Evolutionary conservation across 305 asterid species (phyloP), one percentile per base, ranked within the genome.

Genomic region (Petunia hybrid): DNA sequence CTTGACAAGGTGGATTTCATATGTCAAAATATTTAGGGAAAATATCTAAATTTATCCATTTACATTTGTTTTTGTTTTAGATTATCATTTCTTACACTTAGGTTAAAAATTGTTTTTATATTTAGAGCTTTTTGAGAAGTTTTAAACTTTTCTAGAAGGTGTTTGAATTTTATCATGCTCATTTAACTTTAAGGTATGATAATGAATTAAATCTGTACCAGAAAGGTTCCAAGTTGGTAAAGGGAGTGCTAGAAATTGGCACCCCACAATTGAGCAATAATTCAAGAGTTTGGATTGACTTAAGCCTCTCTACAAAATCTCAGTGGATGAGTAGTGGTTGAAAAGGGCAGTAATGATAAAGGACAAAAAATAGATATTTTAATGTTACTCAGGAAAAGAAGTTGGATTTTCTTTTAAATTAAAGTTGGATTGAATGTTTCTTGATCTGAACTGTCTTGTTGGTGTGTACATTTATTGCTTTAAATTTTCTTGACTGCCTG

Each of bases 251-350:
- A 80, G 86, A 82, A 85, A 80, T 81, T 77, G 76, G 68, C 35
- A 60, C 8, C 81, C 79, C 79, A 81, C 60, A 59, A 46, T 78
- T 80, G 87, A 70, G 80, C 86, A 83, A 86, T 82, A 79, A 80
- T 77, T 80, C 81, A 56, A 83, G 86, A 80, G 42, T 61, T 75
- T 68, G 67, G 74, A 65, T 85, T 89, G 94, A 91, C 91, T 91
- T 78, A 76, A 12, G 16, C 66, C 36, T 82, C 63, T 81, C 76
- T 48, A 70, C 63, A 61, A 87, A 82, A 86, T 88, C 91, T 90
- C 73, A 89, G 97, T 90, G 93, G 94, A 82, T 85, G 82, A 80
- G 85, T 31, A 83, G 90, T 92, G 80, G 91, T 84, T 87, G 71
- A 76, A 90, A 90, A 85, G 85, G 38, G 4, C 36, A 35, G 45